Base-by-base conservation (phyloP, 2,329 filamentous ascomycete species). In the Emergomyces pasteurianus region DNA sequence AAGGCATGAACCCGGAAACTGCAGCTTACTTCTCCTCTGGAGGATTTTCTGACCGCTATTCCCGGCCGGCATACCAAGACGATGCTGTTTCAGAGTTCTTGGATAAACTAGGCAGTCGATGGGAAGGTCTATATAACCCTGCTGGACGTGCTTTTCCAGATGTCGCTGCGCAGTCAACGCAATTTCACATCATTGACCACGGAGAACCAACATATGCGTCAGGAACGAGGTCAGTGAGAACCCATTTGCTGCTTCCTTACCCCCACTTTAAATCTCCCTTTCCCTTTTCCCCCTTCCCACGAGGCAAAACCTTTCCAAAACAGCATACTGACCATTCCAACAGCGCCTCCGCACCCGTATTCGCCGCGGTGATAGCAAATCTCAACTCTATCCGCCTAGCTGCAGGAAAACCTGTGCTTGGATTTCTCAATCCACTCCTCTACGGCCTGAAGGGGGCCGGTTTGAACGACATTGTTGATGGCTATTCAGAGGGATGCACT, bases 351-450 rank as follows among this genome's bases (percentile, higher is more conserved):
- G 75, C 83, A 0, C 87, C 87, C 0, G 75, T 84, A 0, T 81
- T 86, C 58, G 84, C 85, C 0, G 80, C 80, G n/a, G 79, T 90
- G 63, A 74, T 89, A 57, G 78, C 81, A 0, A 78, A 87, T 43
- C 71, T 90, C 55, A 89, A 89, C 68, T 83, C 85, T 62, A 81
- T 81, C 21, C 77, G 85, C 42, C 72, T 87, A 53, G 74, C 78
- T 16, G 73, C 74, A n/a, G 81, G 82, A 1, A 79, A 80, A 67
- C 70, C 79, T 9, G 68, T 75, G 0, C 71, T 86, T 66, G 83
- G 84, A 1, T 86, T 84, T 66, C 70, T 86, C 28, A 86, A 86
- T 69, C 83, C 83, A 0, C 83, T 81, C 79, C 72, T 86, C n/a
- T 86, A 85, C 67, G 70, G 71, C 28, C 62, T 74, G 31, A 75